Base-by-base conservation (phyloP, 805 yeast species). In the Starmerella riodocensis region DNA sequence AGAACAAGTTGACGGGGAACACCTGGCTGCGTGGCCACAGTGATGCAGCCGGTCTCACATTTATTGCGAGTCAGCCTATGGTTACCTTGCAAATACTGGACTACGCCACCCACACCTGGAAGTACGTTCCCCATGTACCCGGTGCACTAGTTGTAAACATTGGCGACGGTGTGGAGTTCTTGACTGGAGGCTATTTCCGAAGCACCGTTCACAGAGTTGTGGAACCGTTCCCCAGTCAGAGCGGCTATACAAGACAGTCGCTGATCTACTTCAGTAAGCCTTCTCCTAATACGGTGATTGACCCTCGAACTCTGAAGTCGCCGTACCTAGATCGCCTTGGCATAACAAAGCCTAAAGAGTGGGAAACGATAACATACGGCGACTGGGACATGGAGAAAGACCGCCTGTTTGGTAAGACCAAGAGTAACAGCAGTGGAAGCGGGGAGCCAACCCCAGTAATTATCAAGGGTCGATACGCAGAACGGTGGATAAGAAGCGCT, bases 401-500 rank as follows among this genome's bases (percentile, higher is more conserved):
- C 3, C 53, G 66, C 31, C 56, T 66, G 18, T 67, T 67, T 48
- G 70, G 70, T 16, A 60, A 57, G 42, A 53, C 54, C 17, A 56
- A 57, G 34, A 60, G 62, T 29, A 62, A 64, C 34, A 58, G 54
- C 39, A 40, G 46, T 13, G 33, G 50, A 26, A 56, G 63, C 9
- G 67, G 61, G 20, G 66, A 61, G 25, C 66, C 66, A 2, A 55
- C 54, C 29, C 53, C 56, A 26, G 63, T 62, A n/a, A 48, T 56
- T 25, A 29, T 63, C n/a, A 60, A 58, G 37, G 70, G 69, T 6
- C 52, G 70, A 29, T 43, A 57, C 12, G 63, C 64, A 28, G 70
- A 65, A 48, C 54, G 70, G 41, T 65, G 70, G 70, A 66, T 64
- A n/a, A n/a, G n/a, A n/a, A n/a, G n/a, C n/a, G n/a, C n/a, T n/a